Percentiles rank a stretch among this genome's conserved stretches.
Conservation (phyloP, 345 rosid species). For the Draba incana region DNA sequence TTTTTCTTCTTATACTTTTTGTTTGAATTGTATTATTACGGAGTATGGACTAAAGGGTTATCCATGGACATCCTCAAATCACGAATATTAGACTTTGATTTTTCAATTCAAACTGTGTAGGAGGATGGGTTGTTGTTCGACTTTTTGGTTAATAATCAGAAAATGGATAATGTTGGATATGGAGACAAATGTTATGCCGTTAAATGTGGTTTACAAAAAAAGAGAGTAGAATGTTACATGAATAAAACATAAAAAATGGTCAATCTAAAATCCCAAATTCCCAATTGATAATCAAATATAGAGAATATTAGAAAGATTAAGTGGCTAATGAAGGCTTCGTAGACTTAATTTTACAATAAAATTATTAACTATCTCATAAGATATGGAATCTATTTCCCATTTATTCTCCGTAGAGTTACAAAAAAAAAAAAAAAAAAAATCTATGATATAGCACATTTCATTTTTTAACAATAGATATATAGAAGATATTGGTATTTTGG, state of each 20-base stretch:
- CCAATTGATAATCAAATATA: conserved; percentile 5
- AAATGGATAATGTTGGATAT: conserved; percentile 23
- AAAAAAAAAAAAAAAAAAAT: too few relatives aligned
- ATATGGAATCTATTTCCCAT: conserved; percentile 30
- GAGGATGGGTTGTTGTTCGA: conserved; percentile 30
- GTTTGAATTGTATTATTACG: conserved; percentile 16
- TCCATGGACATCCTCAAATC: conserved; percentile 26
- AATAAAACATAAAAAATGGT: background rate
- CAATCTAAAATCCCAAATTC: background rate
- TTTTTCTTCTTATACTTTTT: conserved; percentile 16
- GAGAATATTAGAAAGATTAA: background rate
- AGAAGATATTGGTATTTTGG: conserved; percentile 1
- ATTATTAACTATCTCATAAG: background rate
- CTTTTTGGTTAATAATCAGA: background rate
- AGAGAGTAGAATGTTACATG: background rate
- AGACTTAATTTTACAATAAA: background rate
- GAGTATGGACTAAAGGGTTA: conserved; percentile 35
- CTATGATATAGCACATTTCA: background rate
- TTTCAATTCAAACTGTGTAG: background rate
- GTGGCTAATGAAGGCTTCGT: background rate
- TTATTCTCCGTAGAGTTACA: conserved; percentile 4
- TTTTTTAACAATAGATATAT: background rate
- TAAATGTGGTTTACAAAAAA: conserved; percentile 21
- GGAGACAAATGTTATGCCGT: conserved; percentile 15
- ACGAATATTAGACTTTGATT: conserved; percentile 25